These are phyloP conservation scores for Fremontodendron californicum DNA, from an alignment of 345 rosid species.

Conservation along the genomic window DNA sequence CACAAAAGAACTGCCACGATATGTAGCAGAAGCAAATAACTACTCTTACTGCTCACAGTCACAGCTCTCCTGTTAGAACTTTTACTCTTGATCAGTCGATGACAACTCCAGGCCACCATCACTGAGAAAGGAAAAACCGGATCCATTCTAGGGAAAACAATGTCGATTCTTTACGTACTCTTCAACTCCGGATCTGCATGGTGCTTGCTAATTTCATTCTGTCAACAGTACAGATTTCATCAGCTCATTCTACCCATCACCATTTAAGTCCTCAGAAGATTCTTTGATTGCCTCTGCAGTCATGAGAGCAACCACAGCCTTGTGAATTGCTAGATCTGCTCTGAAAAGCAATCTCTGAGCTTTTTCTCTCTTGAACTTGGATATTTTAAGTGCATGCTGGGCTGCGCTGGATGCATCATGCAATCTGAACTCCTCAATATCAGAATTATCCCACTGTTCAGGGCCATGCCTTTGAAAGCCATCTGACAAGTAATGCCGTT, in stretches of 20 bases:
- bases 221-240: conserved; percentile 17
- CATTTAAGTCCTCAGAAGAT: conserved; percentile 43
- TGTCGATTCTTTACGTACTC: conserved; percentile 2
- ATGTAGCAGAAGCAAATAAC: conserved; percentile 22
- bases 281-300: conserved; percentile 82
- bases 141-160: conserved; percentile 22
- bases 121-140: conserved; percentile 15
- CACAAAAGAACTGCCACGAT: conserved; percentile 19
- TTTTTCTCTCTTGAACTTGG: conserved; percentile 75
- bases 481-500: conserved; percentile 30
- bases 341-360: conserved; percentile 69
- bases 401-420: conserved; percentile 85
- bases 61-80: conserved; percentile 10
- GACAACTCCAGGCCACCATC: not conserved
- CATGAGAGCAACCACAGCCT: conserved; percentile 81
- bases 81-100: not conserved
- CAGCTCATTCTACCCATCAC: conserved; percentile 33
- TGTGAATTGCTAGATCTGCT: conserved; percentile 89
- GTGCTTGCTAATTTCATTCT: conserved; percentile 19
- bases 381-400: conserved; percentile 51
- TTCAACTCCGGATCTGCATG: conserved; percentile 13
- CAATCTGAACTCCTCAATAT: conserved; percentile 60
- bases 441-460: conserved; percentile 46
- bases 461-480: conserved; percentile 34
- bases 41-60: conserved; percentile 6